Conservation (phyloP, 805 yeast species). For the Yamadazyma philogaea region DNA sequence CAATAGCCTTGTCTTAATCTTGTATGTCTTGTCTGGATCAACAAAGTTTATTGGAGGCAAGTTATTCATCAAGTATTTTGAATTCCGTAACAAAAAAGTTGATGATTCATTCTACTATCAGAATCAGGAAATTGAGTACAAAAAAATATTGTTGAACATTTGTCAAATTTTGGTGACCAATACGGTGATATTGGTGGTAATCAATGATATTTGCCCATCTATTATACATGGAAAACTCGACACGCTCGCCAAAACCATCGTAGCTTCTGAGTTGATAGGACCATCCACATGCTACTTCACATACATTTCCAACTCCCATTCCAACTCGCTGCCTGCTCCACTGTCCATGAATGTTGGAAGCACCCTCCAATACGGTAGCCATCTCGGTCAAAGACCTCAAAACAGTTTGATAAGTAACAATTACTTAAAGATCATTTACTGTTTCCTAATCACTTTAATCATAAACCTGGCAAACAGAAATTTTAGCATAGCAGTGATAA, state of each 20-base stretch:
- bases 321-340: neutral
- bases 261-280: slow-evolving; percentile 31
- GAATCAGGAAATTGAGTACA: slow-evolving; percentile 12
- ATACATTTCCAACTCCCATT: neutral
- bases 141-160: slow-evolving; percentile 17
- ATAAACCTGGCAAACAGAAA: neutral
- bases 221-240: slow-evolving; percentile 15
- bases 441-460: slow-evolving; percentile 6
- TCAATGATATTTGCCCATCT: slow-evolving; percentile 18
- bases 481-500: slow-evolving; percentile 5
- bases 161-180: slow-evolving; percentile 23
- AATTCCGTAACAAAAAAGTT: slow-evolving; percentile 14
- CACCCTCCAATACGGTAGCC: neutral
- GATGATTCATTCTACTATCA: slow-evolving; percentile 13
- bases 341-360: neutral
- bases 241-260: slow-evolving; percentile 28
- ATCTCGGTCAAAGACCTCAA: neutral
- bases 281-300: neutral
- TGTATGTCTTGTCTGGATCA: slow-evolving; percentile 27
- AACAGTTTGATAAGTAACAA: slow-evolving; percentile 6
- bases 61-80: slow-evolving; percentile 18
- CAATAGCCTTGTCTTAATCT: slow-evolving; percentile 15
- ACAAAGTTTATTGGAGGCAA: slow-evolving; percentile 29
- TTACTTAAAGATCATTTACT: slow-evolving; percentile 8
- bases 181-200: slow-evolving; percentile 21